Percentiles rank a stretch among this genome's conserved stretches.
Conservation (phyloP, 768 basidiomycete species). For the Kwoniella bestiolae region DNA sequence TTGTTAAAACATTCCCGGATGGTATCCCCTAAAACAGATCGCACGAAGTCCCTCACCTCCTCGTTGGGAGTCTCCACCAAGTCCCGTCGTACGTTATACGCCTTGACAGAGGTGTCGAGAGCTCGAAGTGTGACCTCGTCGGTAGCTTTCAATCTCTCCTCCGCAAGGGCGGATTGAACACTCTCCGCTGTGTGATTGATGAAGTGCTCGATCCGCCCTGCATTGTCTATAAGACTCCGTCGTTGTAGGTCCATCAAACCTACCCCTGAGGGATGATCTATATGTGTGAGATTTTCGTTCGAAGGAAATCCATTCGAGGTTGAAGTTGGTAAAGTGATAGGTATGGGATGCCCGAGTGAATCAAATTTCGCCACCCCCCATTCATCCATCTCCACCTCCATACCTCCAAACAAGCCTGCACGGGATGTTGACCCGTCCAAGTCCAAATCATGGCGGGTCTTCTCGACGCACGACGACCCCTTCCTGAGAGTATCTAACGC, state of each 20-base stretch:
- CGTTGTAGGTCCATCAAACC: not conserved
- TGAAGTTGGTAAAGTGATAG: no score
- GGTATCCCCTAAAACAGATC: not conserved
- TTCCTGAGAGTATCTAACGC: no score
- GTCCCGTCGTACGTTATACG: not conserved
- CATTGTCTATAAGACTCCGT: not conserved
- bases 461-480: no score
- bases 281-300: no score
- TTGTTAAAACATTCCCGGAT: not conserved
- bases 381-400: no score
- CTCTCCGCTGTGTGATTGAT: not conserved
- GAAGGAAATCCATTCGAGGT: no score
- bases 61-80: not conserved
- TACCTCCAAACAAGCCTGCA: no score
- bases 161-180: not conserved
- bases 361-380: no score
- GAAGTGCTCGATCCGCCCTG: not conserved
- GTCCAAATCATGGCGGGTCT: no score
- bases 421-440: no score
- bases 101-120: not conserved
- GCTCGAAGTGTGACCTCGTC: not conserved
- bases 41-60: not conserved
- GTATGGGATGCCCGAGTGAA: no score
- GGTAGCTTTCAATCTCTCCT: not conserved
- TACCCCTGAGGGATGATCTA: no score